phyloP scores from a whole-genome alignment of 1,284 basidiomycete species.

The Fomes fomentarius region DNA sequence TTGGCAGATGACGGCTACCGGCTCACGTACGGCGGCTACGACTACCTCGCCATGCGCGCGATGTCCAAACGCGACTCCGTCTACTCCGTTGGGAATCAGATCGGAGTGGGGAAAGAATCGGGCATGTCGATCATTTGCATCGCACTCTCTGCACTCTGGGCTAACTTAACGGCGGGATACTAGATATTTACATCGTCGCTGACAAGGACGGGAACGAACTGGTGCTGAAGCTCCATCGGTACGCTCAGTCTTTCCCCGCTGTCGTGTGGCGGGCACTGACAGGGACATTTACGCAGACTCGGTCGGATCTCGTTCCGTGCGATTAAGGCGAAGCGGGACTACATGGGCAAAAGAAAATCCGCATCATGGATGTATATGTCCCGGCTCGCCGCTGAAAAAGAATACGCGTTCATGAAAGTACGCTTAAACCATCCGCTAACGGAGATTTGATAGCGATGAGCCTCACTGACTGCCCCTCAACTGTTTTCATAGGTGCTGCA shows the following conservation, averaged over 20 bases:
- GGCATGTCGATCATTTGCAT: slow-evolving; percentile 55
- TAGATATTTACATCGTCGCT: slow-evolving; percentile 94
- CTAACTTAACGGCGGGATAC: slow-evolving; percentile 38
- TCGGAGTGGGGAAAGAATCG: slow-evolving; percentile 98
- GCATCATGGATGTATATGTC: slow-evolving; percentile 99
- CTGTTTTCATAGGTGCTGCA: slow-evolving; percentile 73
- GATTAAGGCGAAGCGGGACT: slow-evolving; percentile 97
- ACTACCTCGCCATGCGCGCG: slow-evolving; percentile 93
- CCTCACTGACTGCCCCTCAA: background rate
- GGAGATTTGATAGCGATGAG: background rate
- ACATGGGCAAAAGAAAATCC: slow-evolving; percentile 93
- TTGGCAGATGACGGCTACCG: slow-evolving; percentile 92
- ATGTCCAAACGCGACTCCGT: slow-evolving; percentile 89
- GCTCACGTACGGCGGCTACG: slow-evolving; percentile 96
- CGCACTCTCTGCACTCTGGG: background rate
- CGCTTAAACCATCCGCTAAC: slow-evolving; percentile 6
- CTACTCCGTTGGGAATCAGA: slow-evolving; percentile 93
- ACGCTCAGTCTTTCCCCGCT: background rate
- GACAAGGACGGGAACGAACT: slow-evolving; percentile 83
- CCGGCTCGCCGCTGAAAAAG: slow-evolving; percentile 93
- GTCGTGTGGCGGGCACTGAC: background rate
- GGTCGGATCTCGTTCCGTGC: slow-evolving; percentile 96
- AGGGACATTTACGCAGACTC: slow-evolving; percentile 57
- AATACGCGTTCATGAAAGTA: slow-evolving; percentile 98
- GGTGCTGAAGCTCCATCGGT: slow-evolving; percentile 94